Percentiles rank a stretch among this genome's conserved stretches.
Evolutionary conservation across 148 eudicot genomes (phyloP).

Genomic region (Chenopodium suecicum): DNA sequence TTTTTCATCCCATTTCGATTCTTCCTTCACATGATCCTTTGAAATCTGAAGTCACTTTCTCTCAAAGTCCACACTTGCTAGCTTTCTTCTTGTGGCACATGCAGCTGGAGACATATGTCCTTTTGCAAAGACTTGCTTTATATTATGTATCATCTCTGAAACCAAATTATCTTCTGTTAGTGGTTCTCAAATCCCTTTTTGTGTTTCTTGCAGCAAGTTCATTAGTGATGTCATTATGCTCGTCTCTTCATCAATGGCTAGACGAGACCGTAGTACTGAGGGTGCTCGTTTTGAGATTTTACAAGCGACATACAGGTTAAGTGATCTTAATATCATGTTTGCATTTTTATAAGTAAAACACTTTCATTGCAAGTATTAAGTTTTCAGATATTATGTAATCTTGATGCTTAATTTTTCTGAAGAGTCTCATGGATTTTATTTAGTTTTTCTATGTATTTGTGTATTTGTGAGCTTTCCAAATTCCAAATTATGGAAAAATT

Average conservation of each 20-base stretch:
- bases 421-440: neutral
- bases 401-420: neutral
- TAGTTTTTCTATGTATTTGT: neutral
- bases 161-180: neutral
- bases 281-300: conserved; percentile 87
- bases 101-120: neutral
- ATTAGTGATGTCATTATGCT: conserved; percentile 83
- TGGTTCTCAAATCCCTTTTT: conserved; percentile 10
- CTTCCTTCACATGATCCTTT: no score
- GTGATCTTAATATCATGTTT: neutral
- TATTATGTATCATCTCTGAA: neutral
- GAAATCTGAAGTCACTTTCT: no score
- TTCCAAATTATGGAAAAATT: neutral
- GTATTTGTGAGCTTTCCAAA: neutral
- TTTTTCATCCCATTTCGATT: no score
- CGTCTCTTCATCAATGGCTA: conserved; percentile 75
- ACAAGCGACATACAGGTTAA: conserved; percentile 77
- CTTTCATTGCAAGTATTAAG: neutral
- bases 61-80: neutral
- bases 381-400: neutral
- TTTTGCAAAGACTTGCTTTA: neutral
- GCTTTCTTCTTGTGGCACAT: neutral
- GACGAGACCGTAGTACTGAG: conserved; percentile 75
- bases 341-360: neutral
- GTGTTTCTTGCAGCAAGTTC: conserved; percentile 60